Evolutionary conservation across 352 stramenopile genomes (phyloP).

Genomic region (Pilasporangium apinafurcum): DNA sequence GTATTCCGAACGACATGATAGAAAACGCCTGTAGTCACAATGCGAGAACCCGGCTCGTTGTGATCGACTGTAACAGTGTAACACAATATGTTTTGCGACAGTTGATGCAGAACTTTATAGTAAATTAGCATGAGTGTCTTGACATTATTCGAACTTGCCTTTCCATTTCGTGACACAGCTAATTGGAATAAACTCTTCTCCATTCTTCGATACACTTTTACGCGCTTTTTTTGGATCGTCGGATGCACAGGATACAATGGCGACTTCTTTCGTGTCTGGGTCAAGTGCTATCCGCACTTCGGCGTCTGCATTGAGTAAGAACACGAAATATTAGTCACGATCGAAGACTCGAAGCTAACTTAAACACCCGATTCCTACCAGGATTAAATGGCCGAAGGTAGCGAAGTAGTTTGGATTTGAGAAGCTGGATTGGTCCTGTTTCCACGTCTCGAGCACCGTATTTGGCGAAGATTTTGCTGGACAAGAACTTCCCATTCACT

Average conservation of each 20-base stretch:
- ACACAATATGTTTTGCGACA: too few relatives aligned
- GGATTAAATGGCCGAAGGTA: constrained; percentile 74
- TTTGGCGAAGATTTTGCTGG: constrained; percentile 75
- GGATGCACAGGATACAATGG: constrained; percentile 50
- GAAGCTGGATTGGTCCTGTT: constrained; percentile 65
- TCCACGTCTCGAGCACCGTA: constrained; percentile 81
- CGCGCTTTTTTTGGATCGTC: constrained; percentile 3
- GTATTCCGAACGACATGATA: too few relatives aligned
- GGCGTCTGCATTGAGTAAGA: constrained; percentile 19
- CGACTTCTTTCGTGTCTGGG: constrained; percentile 25
- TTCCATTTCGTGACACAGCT: constrained; percentile 62
- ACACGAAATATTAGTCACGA: neutral
- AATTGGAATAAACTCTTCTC: constrained; percentile 23
- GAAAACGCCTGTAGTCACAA: too few relatives aligned
- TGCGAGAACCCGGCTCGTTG: too few relatives aligned
- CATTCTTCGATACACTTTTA: constrained; percentile 3
- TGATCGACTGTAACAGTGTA: too few relatives aligned
- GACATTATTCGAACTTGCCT: constrained; percentile 46
- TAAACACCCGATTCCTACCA: constrained; percentile 18
- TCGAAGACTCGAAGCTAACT: neutral
- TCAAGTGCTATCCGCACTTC: constrained; percentile 62
- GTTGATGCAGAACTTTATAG: too few relatives aligned
- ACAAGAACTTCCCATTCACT: constrained; percentile 37
- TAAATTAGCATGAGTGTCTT: neutral
- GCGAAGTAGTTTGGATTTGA: constrained; percentile 77